Evolutionary conservation across 768 basidiomycete genomes (phyloP).

Genomic region (Boletus huronensis): DNA sequence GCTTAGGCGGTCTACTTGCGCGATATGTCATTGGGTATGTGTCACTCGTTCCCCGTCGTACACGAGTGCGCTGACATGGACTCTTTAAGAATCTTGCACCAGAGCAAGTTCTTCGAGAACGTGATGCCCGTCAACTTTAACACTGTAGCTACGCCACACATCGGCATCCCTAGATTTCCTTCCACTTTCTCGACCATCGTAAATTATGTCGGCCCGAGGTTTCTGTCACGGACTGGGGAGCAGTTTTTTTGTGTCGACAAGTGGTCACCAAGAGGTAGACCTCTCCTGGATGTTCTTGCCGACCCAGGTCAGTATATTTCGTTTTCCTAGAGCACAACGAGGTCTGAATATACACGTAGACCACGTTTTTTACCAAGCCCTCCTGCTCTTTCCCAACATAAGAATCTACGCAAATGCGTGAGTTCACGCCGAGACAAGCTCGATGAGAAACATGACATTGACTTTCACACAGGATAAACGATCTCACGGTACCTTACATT

Average conservation of each 20-base stretch:
- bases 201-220: conserved; percentile 56
- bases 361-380: conserved; percentile 70
- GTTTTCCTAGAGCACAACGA: neutral
- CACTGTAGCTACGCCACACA: conserved; percentile 80
- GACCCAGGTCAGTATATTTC: conserved; percentile 56
- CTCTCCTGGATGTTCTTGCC: conserved; percentile 73
- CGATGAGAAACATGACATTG: neutral
- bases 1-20: conserved; percentile 76
- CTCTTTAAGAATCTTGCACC: conserved; percentile 52
- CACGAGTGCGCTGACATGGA: conserved; percentile 3
- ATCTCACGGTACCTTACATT: conserved; percentile 78
- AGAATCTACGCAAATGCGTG: conserved; percentile 81
- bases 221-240: conserved; percentile 77
- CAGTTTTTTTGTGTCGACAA: conserved; percentile 74
- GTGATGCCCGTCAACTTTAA: conserved; percentile 77
- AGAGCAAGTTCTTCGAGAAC: conserved; percentile 65
- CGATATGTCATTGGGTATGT: conserved; percentile 72
- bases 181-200: conserved; percentile 54
- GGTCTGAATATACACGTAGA: conserved; percentile 39
- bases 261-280: conserved; percentile 64
- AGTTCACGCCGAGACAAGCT: conserved; percentile 21
- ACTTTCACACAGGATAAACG: conserved; percentile 50
- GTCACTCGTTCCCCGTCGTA: neutral
- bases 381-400: conserved; percentile 62
- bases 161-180: conserved; percentile 67